Base-by-base conservation (phyloP, 768 basidiomycete species). In the Stropharia rugosoannulata region DNA sequence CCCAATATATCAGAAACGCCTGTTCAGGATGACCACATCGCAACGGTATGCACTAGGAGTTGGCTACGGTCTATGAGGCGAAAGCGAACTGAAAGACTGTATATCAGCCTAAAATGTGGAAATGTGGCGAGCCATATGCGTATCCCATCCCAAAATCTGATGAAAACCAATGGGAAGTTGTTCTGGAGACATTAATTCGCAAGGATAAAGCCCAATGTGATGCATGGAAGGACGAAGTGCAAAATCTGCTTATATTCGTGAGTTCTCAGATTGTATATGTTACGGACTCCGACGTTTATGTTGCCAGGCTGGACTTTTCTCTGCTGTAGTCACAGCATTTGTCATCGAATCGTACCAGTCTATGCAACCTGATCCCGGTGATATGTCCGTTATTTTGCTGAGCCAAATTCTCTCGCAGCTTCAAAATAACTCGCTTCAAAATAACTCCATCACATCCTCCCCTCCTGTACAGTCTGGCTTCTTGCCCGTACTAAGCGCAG, bases 171-270 rank as follows among this genome's bases (percentile, higher is more conserved):
- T 61, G 53, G 56, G 53, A 54, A 10, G 49, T 42, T 8, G 13
- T 51, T 5, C 49, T 56, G 25, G 36, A 25, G 37, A 35, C 47
- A 6, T 10, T 39, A 7, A 42, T 51, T 9, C 43, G 52, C 13
- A 40, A 38, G 5, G 59, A 61, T 35, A 51, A 50, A 11, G 41
- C 7, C 11, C 51, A 47, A 13, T 61, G 54, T 27, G 29, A 45
- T 35, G 58, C 47, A 4, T 63, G 62, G 62, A 61, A 54, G 18
- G 62, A 65, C 10, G 62, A 63, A 38, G 53, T 65, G 13, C 57
- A 63, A 18, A 61, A 59, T 16, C 53, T 65, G 2, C 41, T 65
- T 37, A 58, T 65, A n/a, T 63, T 65, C 22, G 64, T 63, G 46
- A 54, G 62, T 54, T 29, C 10, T 12, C 13, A 29, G n/a, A 27